Base-by-base conservation (phyloP, 495 filamentous ascomycete species). In the Astrocystis sublimbata region DNA sequence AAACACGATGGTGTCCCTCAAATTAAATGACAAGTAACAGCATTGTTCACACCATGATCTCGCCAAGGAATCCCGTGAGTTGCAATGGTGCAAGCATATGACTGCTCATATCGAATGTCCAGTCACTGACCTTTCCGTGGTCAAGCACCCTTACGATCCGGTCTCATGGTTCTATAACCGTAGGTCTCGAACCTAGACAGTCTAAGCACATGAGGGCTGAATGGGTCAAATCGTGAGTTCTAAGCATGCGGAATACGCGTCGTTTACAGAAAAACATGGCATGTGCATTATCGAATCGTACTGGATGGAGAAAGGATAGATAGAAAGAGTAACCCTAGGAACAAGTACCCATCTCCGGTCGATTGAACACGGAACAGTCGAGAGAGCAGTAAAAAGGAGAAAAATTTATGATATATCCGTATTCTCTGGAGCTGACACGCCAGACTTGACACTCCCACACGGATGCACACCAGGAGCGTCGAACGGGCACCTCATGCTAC, bases 331-430 rank as follows among this genome's bases (percentile, higher is more conserved):
- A 72, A 66, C 59, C 65, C 68, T 62, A 64, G 58, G 61, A 70
- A 70, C 68, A 72, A 70, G 65, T 64, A 64, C 68, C 70, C 70
- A 67, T 70, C 65, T 65, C 70, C 70, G 58, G 65, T 68, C 67
- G 67, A 66, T 64, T 66, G 60, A 63, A 70, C 65, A 68, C 60
- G 70, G 58, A 54, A 60, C 63, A 70, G 65, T 65, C 65, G 63
- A 70, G 70, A 64, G 61, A 70, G 67, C 68, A 70, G 65, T 68
- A 66, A 69, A 72, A 72, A 72, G 60, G 70, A 67, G 64, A 68
- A 70, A 68, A 65, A 40, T 72, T 70, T 70, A 70, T 70, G 65
- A 72, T 72, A 72, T 72, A 72, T 65, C 70, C 70, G 70, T 72
- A 72, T 72, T 72, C 70, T 72, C 70, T 70, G 65, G 70, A 64